phyloP scores from a whole-genome alignment of 2,329 filamentous ascomycete genomes.

The Fusarium burgessii region DNA sequence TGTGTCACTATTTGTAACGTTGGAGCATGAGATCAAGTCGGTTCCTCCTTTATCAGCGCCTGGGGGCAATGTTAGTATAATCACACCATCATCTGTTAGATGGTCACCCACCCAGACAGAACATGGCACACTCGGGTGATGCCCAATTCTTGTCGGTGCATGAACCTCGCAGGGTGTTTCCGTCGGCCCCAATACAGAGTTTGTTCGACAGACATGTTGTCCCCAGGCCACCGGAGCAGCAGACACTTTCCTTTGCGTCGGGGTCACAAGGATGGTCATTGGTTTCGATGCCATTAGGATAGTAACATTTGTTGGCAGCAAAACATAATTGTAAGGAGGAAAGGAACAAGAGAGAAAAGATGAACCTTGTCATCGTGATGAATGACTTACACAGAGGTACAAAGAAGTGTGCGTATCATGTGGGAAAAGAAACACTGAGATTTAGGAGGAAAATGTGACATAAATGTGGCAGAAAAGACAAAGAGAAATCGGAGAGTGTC shows the following conservation, averaged over 20 bases:
- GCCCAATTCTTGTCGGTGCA: constrained; percentile 43
- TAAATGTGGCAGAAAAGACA: background rate
- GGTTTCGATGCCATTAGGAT: constrained; percentile 34
- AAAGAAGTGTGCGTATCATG: background rate
- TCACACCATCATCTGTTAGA: background rate
- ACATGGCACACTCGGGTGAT: constrained; percentile 36
- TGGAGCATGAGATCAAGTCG: constrained; percentile 44
- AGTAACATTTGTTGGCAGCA: constrained; percentile 33
- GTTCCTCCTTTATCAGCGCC: constrained; percentile 41
- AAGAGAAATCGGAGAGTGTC: background rate
- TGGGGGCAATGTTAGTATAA: constrained; percentile 8
- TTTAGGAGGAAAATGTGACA: background rate
- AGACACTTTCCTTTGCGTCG: constrained; percentile 33
- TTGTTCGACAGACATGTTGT: constrained; percentile 41
- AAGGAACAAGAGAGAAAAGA: constrained; percentile 9
- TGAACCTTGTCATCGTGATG: constrained; percentile 16
- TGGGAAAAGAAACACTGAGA: background rate
- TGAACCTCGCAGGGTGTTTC: constrained; percentile 40
- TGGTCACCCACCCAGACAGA: constrained; percentile 16
- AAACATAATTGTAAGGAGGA: constrained; percentile 2
- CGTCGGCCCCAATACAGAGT: constrained; percentile 34
- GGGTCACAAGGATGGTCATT: constrained; percentile 36
- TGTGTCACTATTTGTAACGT: constrained; percentile 39
- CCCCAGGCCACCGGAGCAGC: constrained; percentile 37
- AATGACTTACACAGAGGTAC: background rate